Percentiles rank a stretch among this genome's conserved stretches.
phyloP scores from a whole-genome alignment of 768 basidiomycete genomes.

The Amylocystis lapponica region DNA sequence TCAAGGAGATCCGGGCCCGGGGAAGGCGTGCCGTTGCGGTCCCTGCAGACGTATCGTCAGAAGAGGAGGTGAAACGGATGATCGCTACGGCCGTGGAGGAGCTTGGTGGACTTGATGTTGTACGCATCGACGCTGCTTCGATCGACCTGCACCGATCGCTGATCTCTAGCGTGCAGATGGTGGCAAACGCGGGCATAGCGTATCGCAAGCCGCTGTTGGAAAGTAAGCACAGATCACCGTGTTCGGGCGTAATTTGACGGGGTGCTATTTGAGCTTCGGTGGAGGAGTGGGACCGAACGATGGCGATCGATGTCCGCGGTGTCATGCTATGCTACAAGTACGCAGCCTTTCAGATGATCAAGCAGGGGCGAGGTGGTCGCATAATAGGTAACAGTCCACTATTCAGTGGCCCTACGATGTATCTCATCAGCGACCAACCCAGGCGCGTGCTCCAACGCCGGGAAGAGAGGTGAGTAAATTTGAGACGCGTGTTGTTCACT shows the following conservation, averaged over 20 bases:
- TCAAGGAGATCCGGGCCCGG: constrained; percentile 10
- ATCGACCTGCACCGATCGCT: not conserved
- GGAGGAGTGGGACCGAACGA: constrained; percentile 23
- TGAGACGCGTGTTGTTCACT: not conserved
- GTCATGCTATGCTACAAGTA: constrained; percentile 35
- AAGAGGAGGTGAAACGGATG: constrained; percentile 37
- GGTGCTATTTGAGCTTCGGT: too few species aligned
- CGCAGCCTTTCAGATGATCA: constrained; percentile 33
- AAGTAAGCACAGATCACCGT: constrained; percentile 2
- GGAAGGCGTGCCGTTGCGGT: constrained; percentile 21
- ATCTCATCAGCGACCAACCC: not conserved
- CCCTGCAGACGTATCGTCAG: constrained; percentile 36
- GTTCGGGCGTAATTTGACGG: too few species aligned
- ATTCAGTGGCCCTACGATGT: not conserved
- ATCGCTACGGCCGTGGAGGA: constrained; percentile 22
- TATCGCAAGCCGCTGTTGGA: constrained; percentile 10
- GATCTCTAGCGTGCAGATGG: constrained; percentile 14
- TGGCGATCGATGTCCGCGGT: constrained; percentile 28
- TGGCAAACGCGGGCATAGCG: constrained; percentile 23
- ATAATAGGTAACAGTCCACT: constrained; percentile 32
- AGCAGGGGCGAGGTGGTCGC: constrained; percentile 33
- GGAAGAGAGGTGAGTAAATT: constrained; percentile 12
- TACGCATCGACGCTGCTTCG: constrained; percentile 19
- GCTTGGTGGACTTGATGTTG: constrained; percentile 43
- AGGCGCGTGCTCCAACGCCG: constrained; percentile 11